Base-by-base conservation (phyloP, 805 yeast species). In the Candida corydali region DNA sequence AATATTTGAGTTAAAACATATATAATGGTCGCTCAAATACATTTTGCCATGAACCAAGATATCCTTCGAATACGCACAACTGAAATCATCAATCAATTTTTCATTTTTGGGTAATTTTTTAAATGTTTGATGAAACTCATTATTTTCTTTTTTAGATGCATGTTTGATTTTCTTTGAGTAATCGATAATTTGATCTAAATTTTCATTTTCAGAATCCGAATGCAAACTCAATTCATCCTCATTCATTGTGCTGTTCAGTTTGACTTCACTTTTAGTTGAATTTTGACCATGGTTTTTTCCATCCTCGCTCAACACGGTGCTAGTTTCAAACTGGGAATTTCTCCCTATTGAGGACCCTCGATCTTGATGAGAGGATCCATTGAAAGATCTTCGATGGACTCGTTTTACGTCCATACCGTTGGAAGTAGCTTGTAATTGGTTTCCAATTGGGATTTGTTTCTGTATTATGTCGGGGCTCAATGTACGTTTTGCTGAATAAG, bases 41-140 rank as follows among this genome's bases (percentile, higher is more conserved):
- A 82, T 50, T 42, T 75, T 69, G 12, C 89, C 89, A 43, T 82
- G 89, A 12, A 80, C 66, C 22, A 82, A 57, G 26, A 82, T 78
- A 46, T 82, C 88, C 36, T 73, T 69, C 14, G 80, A 77, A 20
- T 74, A 62, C 0, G 88, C 88, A 60, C 88, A 81, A 14, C 77
- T 69, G 48, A 63, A 76, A 44, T 80, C 86, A 18, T 72, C 78
- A 27, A 81, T 63, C n/a, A 80, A 62, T 20, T 65, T 56, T 47
- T 82, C 89, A 18, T 51, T 55, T 1, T 57, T 38, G 3, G 77
- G 74, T 1, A 81, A 50, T 29, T 72, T 70, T 29, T 75, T 71
- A 55, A 82, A 82, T 11, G 72, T 49, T 32, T 69, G 71, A 50
- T 80, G 86, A 52, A 80, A 80, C 16, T 79, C 80, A 15, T 65